These are phyloP conservation scores for Ustilago nuda DNA, from an alignment of 1,284 basidiomycete genomes.

Conservation along the genomic window DNA sequence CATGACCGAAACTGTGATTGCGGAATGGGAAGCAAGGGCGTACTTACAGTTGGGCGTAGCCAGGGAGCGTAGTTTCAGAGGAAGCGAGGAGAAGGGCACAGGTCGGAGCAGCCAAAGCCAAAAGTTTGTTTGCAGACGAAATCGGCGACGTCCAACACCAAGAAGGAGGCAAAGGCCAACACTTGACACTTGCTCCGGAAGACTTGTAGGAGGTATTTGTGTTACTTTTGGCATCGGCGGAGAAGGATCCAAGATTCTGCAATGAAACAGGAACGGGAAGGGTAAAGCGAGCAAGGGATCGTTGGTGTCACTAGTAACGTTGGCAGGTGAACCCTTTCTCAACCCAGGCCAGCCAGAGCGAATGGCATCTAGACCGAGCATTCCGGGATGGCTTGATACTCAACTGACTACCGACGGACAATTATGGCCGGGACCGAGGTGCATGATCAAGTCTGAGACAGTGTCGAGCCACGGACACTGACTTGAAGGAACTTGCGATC, in stretches of 20 bases:
- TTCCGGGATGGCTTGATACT: neutral
- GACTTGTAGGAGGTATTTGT: neutral
- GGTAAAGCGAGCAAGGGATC: neutral
- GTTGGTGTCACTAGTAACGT: neutral
- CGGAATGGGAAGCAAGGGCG: neutral
- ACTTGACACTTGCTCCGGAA: neutral
- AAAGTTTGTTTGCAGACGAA: neutral
- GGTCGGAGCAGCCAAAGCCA: neutral
- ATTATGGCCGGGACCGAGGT: constrained; percentile 6
- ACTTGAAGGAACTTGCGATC: no score
- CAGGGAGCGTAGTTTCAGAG: neutral
- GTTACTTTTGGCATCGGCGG: constrained; percentile 1
- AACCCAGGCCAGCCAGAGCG: neutral
- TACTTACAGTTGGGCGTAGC: neutral
- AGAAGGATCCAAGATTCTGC: neutral
- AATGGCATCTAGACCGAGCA: constrained; percentile 6
- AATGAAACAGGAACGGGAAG: neutral
- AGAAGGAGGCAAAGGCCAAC: neutral
- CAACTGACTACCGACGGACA: neutral
- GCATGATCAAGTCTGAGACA: constrained; percentile 3
- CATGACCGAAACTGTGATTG: neutral
- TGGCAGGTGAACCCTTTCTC: neutral
- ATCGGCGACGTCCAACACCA: neutral
- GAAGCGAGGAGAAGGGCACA: neutral
- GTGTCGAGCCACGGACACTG: no score